Evolutionary conservation across 202 grass and related monocot genomes (phyloP), one percentile per base, ranked within the genome.

Genomic region (Setaria viridis): DNA sequence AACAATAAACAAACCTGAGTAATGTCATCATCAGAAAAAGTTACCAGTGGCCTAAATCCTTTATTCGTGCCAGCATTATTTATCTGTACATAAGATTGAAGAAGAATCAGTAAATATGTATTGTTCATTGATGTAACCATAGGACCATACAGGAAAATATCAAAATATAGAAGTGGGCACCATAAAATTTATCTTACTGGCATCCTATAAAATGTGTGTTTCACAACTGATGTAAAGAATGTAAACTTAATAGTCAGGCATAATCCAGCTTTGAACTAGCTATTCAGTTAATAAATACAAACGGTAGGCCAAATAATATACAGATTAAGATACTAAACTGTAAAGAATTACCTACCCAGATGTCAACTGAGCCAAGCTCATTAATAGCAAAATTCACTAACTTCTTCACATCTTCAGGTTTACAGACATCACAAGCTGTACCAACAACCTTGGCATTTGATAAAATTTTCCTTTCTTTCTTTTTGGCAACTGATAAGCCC

Each of bases 61-160:
- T 99, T 99, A 82, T 99, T 99, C 78, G 85, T 94, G 50, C 97
- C 97, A 90, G 97, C 97, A 90, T 99, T 99, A 84, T 99, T 99
- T 80, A 99, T 99, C 97, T 99, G 89, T 53, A 78, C 37, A 94
- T 55, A 90, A 62, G 45, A 69, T 90, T 14, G 77, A 68, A 88
- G 60, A 88, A 84, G 29, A 83, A 81, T 41, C 4, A 35, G 29
- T 81, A 42, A 71, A 81, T 68, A 67, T 70, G 53, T 80, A 84
- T 34, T 37, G 46, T 50, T 37, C 48, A 53, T 67, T 42, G 19
- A 72, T 60, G 30, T 21, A 84, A 81, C 42, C 54, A 60, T n/a
- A 49, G 11, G 10, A 59, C 0, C 9, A 59, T 68, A 63, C 34
- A 88, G 10, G 77, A 82, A 11, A 12, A 84, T 43, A 37, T 46